phyloP scores from a whole-genome alignment of 2,329 filamentous ascomycete genomes.

The Calonectria naviculata region DNA sequence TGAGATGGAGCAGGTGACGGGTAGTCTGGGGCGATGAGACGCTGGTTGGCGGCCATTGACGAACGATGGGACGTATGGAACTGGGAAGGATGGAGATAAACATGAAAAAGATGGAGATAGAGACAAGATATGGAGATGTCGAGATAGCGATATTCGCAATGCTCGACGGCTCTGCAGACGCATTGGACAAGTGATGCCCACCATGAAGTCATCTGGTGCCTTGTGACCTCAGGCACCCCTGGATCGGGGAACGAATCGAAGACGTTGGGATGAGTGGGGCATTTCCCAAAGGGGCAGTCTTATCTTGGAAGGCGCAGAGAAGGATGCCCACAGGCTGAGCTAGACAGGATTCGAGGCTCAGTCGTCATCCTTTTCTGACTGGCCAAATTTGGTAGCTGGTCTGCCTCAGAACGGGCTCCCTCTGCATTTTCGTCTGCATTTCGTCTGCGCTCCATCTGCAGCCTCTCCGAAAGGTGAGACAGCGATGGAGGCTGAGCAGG shows the following conservation, averaged over 20 bases:
- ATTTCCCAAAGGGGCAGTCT: conserved; percentile 19
- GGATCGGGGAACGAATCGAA: conserved; percentile 5
- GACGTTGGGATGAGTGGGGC: conserved; percentile 8
- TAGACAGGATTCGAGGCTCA: neutral
- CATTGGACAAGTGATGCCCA: neutral
- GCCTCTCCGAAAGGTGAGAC: neutral
- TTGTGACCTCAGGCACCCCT: conserved; percentile 7
- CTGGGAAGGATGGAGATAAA: neutral
- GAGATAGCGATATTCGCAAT: neutral
- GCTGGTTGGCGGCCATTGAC: neutral
- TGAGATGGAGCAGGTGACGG: neutral
- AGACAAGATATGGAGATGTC: neutral
- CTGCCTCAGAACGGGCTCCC: neutral
- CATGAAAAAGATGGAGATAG: neutral
- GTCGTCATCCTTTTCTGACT: neutral
- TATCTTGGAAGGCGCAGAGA: conserved; percentile 8
- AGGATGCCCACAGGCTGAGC: neutral
- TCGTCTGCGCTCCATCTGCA: neutral
- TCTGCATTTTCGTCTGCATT: neutral
- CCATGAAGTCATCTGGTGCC: neutral
- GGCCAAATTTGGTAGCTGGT: neutral
- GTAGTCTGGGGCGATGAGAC: neutral
- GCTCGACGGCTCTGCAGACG: neutral
- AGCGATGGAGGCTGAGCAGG: neutral
- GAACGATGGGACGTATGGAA: neutral